Evolutionary conservation across 202 grass and related monocot genomes (phyloP), one percentile per base, ranked within the genome.

Genomic region (Bolboschoenoplectus hybrid): DNA sequence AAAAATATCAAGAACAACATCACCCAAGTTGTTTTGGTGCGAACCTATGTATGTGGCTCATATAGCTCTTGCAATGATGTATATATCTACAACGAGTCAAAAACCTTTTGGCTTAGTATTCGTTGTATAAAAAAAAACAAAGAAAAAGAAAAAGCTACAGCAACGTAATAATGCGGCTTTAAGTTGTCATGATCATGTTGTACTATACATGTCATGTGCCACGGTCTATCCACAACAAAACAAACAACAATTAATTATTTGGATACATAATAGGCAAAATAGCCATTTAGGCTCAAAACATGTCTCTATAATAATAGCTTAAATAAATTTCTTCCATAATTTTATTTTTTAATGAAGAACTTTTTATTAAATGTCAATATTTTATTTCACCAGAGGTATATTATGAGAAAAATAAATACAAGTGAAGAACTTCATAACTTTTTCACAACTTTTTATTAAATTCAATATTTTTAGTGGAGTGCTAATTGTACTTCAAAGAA

Each of bases 1-100:
- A 9, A 78, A 40, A 11, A 16, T 16, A 38, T 56, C 74, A 38
- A 38, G 74, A 78, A 78, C 12, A 57, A 78, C 39, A 77, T 56
- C 74, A 39, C 5, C 6, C 9, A 39, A 8, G 50, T 57, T 56
- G 50, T 55, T 78, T 50, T 32, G 45, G 9, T 51, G 19, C 19
- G 70, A 34, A 51, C 41, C 61, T 46, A 47, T 35, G 2, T 65
- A 35, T 65, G 26, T 9, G 19, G 26, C 35, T 35, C 34, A 13
- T 34, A 1, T 13, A 4, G 67, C 40, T 45, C 16, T 17, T n/a
- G 63, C 45, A 13, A 7, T 45, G 35, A 34, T 41, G 65, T 38
- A 68, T 41, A 38, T 38, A 68, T 41, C 4, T 68, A 16, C 4
- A 43, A 16, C 3, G 17, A 9, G 19, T 9, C 26, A 4, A 38